These are phyloP conservation scores for Funneliformis caledonium DNA, from an alignment of 371 early-diverging fungal species.

Conservation along the genomic window DNA sequence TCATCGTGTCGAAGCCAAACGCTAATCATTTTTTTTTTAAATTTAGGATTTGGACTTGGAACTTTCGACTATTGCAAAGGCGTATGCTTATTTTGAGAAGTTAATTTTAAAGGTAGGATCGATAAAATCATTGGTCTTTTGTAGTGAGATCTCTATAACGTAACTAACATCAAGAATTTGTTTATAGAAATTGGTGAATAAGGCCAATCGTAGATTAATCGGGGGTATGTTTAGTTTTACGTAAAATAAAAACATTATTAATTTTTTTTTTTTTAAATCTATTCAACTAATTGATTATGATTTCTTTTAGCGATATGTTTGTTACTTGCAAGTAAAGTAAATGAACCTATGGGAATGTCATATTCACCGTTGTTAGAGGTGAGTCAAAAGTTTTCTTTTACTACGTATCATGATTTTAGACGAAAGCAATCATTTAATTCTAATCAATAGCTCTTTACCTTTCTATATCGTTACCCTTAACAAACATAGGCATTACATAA, in stretches of 20 bases:
- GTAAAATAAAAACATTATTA: constrained; percentile 47
- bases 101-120: constrained; percentile 69
- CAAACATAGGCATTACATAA: constrained; percentile 61
- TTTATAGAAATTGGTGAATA: constrained; percentile 72
- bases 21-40: not conserved
- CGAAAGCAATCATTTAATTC: not conserved
- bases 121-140: not conserved
- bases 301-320: constrained; percentile 68
- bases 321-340: constrained; percentile 80
- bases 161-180: constrained; percentile 52
- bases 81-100: constrained; percentile 94
- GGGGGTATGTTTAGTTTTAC: constrained; percentile 58
- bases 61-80: constrained; percentile 86
- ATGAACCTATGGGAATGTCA: constrained; percentile 75
- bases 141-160: constrained; percentile 48
- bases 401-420: too few species aligned
- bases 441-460: not conserved
- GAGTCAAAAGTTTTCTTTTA: not conserved
- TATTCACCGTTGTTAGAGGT: constrained; percentile 29
- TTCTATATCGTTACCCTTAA: constrained; percentile 46
- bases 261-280: constrained; percentile 41
- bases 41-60: constrained; percentile 81
- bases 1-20: not conserved
- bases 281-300: constrained; percentile 22
- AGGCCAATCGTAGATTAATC: constrained; percentile 79